A percentile compares a stretch with the other conserved stretches of the same genome.
phyloP scores from a whole-genome alignment of 805 yeast species.

The Candida schatavii region DNA sequence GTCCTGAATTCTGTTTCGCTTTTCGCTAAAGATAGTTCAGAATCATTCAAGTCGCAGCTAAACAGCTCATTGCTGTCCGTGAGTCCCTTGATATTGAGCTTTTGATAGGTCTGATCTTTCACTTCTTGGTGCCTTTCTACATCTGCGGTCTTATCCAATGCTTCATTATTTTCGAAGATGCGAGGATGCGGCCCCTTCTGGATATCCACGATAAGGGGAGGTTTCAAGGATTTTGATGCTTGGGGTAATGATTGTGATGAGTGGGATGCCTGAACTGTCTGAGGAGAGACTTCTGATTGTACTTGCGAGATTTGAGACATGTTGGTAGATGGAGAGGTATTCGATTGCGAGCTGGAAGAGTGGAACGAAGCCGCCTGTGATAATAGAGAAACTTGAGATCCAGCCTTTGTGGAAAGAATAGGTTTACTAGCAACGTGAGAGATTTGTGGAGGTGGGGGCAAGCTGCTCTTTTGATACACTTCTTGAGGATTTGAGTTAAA shows the following conservation, averaged over 20 bases:
- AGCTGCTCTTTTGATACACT: not conserved
- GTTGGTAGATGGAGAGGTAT: not conserved
- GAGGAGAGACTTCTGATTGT: too few species aligned
- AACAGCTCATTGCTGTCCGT: not conserved
- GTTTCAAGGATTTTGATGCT: not conserved
- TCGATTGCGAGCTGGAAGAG: not conserved
- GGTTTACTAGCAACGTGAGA: not conserved
- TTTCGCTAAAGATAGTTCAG: slow-evolving; percentile 9
- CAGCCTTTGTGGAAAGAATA: not conserved
- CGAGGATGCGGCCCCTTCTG: not conserved
- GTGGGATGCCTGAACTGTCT: too few species aligned
- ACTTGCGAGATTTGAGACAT: not conserved
- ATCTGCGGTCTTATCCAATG: too few species aligned
- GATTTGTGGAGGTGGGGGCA: slow-evolving; percentile 1
- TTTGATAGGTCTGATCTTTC: too few species aligned
- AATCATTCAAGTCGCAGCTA: slow-evolving; percentile 1
- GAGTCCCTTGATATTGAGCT: not conserved
- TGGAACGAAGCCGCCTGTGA: slow-evolving; percentile 4
- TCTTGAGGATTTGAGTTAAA: not conserved
- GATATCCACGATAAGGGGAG: not conserved
- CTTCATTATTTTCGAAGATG: too few species aligned
- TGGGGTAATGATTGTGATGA: not conserved
- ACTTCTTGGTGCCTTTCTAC: too few species aligned
- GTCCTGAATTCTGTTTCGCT: slow-evolving; percentile 12
- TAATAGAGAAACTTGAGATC: slow-evolving; percentile 2